phyloP scores from a whole-genome alignment of 192 early-diverging fungal genomes.

The Backusella parvicylindrica region DNA sequence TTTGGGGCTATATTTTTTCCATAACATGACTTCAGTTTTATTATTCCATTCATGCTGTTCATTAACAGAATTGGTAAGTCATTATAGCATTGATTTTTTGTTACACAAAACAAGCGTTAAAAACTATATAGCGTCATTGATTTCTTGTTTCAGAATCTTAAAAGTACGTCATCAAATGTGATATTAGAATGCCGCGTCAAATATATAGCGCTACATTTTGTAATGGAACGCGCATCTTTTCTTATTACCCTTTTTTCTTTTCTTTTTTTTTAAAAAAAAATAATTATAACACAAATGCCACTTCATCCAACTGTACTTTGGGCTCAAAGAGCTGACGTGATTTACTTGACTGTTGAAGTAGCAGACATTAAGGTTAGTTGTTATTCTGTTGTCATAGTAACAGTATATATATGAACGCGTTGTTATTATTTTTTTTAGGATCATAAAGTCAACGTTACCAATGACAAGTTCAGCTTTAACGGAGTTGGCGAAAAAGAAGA shows the following conservation, averaged over 20 bases:
- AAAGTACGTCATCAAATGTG: background rate
- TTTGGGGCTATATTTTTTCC: no score
- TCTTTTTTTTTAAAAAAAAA: conserved; percentile 14
- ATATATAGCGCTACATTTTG: background rate
- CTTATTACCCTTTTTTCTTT: conserved; percentile 13
- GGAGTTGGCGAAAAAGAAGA: conserved; percentile 53
- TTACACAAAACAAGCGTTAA: no score
- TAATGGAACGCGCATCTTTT: background rate
- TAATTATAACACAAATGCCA: conserved; percentile 15
- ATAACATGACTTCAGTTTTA: no score
- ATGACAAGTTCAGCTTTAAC: conserved; percentile 57
- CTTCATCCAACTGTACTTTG: conserved; percentile 76
- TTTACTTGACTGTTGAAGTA: conserved; percentile 83
- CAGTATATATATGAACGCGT: background rate
- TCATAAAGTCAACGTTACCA: conserved; percentile 11
- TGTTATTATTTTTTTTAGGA: conserved; percentile 5
- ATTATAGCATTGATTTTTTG: no score
- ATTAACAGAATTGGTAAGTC: no score
- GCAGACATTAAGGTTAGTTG: conserved; percentile 55
- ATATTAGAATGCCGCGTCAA: background rate
- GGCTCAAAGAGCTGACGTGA: conserved; percentile 81
- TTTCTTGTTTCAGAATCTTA: background rate
- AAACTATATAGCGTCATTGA: no score
- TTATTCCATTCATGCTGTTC: no score
- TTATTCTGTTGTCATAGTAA: background rate